Evolutionary conservation across 495 filamentous ascomycete genomes (phyloP), one percentile per base, ranked within the genome.

Genomic region (Daldinia loculata): DNA sequence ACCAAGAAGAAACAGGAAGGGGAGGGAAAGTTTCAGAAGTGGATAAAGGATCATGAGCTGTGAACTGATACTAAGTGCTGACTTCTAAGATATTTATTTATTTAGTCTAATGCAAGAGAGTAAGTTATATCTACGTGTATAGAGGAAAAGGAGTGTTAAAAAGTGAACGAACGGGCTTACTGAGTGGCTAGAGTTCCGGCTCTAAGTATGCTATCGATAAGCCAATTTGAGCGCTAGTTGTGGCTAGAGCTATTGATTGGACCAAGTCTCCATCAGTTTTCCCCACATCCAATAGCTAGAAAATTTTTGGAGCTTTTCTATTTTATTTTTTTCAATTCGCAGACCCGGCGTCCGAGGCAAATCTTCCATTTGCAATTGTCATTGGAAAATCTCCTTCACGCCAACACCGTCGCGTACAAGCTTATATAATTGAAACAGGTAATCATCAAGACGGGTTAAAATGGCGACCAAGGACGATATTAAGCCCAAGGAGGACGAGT

Each of bases 401-500:
- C 63, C 56, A 66, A 61, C 70, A 27, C 70, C 59, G 68, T 67
- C 56, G 68, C 56, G n/a, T 60, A 56, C 67, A 48, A 62, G 56
- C 32, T 56, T 53, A 53, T 57, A 52, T 14, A 61, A 52, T 32
- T 48, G 14, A 15, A 56, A 38, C 45, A 53, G 36, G 58, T 61
- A 70, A 36, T 61, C 74, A 70, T 59, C 58, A 56, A 51, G 68
- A 63, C 70, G 48, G 70, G 41, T 59, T 53, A 84, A 78, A 72
- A 89, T 89, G 87, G 83, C 85, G 63, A 87, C 91, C 80, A 87
- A 88, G 69, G 77, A 80, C 66, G 76, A 83, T 70, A 86, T 85
- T 70, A 88, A 89, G 76, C 87, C 87, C 74, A 86, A 87, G 75
- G 87, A 88, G 67, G 86, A 85, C 77, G 90, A 96, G 68, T 92